Evolutionary conservation across 176 grass and related monocot genomes (phyloP).

Genomic region (Oryza nivara): DNA sequence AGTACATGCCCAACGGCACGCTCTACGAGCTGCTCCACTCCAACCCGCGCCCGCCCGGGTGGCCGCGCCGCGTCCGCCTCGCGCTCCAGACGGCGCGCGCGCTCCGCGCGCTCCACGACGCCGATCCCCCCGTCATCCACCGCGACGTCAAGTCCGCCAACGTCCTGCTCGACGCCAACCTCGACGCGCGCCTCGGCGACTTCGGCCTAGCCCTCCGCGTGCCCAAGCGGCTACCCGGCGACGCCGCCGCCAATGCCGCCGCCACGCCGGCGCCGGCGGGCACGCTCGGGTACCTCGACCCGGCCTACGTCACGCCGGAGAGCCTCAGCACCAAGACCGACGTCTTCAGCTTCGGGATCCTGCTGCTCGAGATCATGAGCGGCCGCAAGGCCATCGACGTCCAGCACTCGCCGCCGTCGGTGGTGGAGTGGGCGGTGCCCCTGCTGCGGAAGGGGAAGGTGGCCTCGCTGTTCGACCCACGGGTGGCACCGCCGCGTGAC

Average conservation of each 20-base stretch:
- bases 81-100: conserved; percentile 84
- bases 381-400: conserved; percentile 96
- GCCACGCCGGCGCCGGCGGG: conserved; percentile 67
- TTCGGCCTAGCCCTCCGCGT: conserved; percentile 82
- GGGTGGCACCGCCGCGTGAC: conserved; percentile 67
- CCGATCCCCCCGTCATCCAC: conserved; percentile 73
- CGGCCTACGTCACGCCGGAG: conserved; percentile 90
- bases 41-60: conserved; percentile 59
- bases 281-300: conserved; percentile 95
- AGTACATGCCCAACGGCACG: conserved; percentile 98
- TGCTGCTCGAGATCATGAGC: conserved; percentile 98
- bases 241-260: conserved; percentile 20
- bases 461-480: conserved; percentile 70
- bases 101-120: conserved; percentile 75
- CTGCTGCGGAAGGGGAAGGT: conserved; percentile 81
- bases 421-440: conserved; percentile 95
- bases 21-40: conserved; percentile 94
- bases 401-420: conserved; percentile 88
- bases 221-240: conserved; percentile 28
- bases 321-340: conserved; percentile 99
- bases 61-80: conserved; percentile 79
- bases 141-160: conserved; percentile 83
- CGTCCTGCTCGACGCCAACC: conserved; percentile 74
- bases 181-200: conserved; percentile 88
- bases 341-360: conserved; percentile 99